A percentile compares a stretch with the other conserved stretches of the same genome.
These are phyloP conservation scores for Cytospora piceicola DNA, from an alignment of 2,329 filamentous ascomycete species.

Conservation along the genomic window DNA sequence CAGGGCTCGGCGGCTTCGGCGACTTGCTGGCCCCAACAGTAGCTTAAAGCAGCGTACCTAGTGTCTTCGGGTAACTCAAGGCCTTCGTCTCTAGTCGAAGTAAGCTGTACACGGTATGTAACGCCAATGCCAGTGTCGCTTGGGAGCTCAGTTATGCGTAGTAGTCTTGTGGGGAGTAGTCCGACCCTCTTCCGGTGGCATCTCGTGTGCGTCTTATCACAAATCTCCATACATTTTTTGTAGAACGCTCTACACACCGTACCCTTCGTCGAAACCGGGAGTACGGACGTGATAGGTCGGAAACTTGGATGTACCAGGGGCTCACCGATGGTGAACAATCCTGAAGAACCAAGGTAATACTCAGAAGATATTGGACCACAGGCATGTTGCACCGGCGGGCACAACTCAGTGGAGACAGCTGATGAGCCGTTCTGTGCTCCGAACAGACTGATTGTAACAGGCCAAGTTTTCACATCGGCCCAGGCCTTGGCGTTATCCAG, in stretches of 20 bases:
- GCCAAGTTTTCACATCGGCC: no score
- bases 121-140: neutral
- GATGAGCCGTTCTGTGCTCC: no score
- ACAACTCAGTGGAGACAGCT: no score
- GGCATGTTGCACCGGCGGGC: no score
- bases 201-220: neutral
- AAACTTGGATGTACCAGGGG: no score
- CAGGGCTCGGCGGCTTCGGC: no score
- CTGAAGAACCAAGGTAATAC: no score
- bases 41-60: constrained; percentile 7
- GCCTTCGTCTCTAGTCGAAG: neutral
- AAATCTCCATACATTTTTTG: neutral
- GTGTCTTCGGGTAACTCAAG: neutral
- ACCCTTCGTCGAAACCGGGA: neutral
- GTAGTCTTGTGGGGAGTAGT: neutral
- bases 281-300: neutral
- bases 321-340: no score
- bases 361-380: no score
- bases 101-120: neutral
- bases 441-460: no score
- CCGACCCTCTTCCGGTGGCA: neutral
- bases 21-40: constrained; percentile 22
- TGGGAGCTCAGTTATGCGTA: no score
- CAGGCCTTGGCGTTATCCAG: no score
- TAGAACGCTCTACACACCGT: neutral